These are phyloP conservation scores for Eremothecium gossypii DNA, from an alignment of 1,139 yeast species.

Conservation along the genomic window DNA sequence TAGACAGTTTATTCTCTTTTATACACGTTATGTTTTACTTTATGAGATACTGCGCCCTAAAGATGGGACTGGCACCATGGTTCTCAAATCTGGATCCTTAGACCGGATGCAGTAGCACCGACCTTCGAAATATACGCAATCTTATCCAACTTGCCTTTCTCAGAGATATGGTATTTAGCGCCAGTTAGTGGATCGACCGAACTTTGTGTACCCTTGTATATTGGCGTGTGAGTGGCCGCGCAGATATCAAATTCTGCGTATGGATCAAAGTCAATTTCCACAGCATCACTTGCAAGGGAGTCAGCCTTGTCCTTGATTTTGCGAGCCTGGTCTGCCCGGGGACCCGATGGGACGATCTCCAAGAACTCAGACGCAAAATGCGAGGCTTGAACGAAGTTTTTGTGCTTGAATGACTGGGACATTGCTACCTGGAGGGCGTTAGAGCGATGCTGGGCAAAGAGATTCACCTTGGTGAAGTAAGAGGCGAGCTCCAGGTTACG, in stretches of 20 bases:
- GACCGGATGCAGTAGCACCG: constrained; percentile 95
- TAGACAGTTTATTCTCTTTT: background rate
- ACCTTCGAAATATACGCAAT: constrained; percentile 70
- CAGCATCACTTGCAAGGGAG: constrained; percentile 69
- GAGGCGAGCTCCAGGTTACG: constrained; percentile 93
- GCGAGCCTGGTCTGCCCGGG: constrained; percentile 82
- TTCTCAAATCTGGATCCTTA: constrained; percentile 36
- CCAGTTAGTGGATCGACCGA: constrained; percentile 84
- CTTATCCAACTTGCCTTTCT: constrained; percentile 69
- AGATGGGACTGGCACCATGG: too few species aligned
- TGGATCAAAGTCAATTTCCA: constrained; percentile 87
- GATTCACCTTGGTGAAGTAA: constrained; percentile 77
- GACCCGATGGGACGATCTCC: constrained; percentile 56
- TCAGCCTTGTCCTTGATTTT: constrained; percentile 78
- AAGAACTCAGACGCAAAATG: constrained; percentile 82
- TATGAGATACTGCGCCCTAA: background rate
- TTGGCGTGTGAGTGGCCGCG: constrained; percentile 79
- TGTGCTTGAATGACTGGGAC: constrained; percentile 81
- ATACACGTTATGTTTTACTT: constrained; percentile 1
- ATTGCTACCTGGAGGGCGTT: constrained; percentile 93
- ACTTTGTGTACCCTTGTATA: constrained; percentile 63
- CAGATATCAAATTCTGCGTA: constrained; percentile 87
- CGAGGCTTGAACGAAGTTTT: constrained; percentile 82
- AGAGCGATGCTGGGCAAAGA: constrained; percentile 74
- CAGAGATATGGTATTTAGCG: constrained; percentile 70